Evolutionary conservation across 495 filamentous ascomycete species (phyloP).

Genomic region (Neurospora sp.): DNA sequence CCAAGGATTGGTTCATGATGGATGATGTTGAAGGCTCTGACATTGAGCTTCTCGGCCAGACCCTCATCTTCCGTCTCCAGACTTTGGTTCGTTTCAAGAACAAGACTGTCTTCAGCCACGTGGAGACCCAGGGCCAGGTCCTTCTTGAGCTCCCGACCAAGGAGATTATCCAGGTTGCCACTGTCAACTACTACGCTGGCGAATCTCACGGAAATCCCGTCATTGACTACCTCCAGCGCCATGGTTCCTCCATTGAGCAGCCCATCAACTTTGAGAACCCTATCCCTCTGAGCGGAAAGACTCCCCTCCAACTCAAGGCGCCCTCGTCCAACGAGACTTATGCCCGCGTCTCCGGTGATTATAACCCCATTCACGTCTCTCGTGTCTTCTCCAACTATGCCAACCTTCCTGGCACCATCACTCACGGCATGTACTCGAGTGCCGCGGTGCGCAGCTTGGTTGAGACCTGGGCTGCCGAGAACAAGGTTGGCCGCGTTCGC

Average conservation of each 20-base stretch:
- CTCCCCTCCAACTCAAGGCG: slow-evolving; percentile 72
- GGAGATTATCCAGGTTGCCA: slow-evolving; percentile 91
- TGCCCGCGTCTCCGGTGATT: slow-evolving; percentile 93
- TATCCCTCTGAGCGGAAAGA: slow-evolving; percentile 90
- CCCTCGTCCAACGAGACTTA: slow-evolving; percentile 98
- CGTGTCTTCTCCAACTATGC: slow-evolving; percentile 93
- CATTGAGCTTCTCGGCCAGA: slow-evolving; percentile 78
- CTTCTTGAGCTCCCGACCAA: slow-evolving; percentile 93
- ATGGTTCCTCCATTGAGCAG: slow-evolving; percentile 90
- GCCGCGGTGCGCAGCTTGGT: slow-evolving; percentile 96
- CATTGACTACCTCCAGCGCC: slow-evolving; percentile 86
- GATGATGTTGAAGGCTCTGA: slow-evolving; percentile 52
- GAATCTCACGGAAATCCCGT: slow-evolving; percentile 91
- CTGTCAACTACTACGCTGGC: slow-evolving; percentile 86
- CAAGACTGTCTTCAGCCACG: slow-evolving; percentile 81
- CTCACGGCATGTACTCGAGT: slow-evolving; percentile 98
- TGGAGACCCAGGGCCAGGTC: slow-evolving; percentile 88
- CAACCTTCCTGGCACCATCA: slow-evolving; percentile 90
- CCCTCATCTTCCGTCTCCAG: slow-evolving; percentile 90
- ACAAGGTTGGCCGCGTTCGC: slow-evolving; percentile 92
- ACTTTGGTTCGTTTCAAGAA: slow-evolving; percentile 91
- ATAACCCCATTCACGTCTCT: slow-evolving; percentile 97
- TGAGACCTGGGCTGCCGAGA: slow-evolving; percentile 98
- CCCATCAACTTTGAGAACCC: slow-evolving; percentile 95
- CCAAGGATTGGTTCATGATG: slow-evolving; percentile 94